Conservation (phyloP, 2,329 filamentous ascomycete species). For the Ustulina deusta region DNA sequence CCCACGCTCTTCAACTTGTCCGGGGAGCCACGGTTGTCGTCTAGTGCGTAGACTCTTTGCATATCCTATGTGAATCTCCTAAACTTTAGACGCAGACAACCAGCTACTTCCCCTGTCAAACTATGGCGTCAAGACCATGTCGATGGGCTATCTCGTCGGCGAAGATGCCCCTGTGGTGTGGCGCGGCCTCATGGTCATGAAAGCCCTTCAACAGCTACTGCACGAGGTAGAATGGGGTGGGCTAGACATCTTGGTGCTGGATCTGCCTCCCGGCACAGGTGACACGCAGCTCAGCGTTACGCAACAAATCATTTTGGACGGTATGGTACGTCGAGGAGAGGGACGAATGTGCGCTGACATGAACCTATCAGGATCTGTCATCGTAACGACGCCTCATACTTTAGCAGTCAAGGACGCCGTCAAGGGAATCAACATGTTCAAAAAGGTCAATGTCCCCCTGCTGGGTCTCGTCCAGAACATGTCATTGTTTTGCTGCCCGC, state of each 20-base stretch:
- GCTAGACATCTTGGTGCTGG: constrained; percentile 88
- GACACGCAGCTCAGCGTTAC: constrained; percentile 98
- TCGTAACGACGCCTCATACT: constrained; percentile 94
- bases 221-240: constrained; percentile 96
- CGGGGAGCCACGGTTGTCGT: constrained; percentile 80
- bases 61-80: neutral
- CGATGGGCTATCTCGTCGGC: constrained; percentile 92
- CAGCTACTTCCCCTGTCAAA: constrained; percentile 89
- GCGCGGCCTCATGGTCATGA: constrained; percentile 98
- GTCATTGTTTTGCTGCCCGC: constrained; percentile 84
- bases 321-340: constrained; percentile 53
- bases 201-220: constrained; percentile 92
- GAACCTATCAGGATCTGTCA: constrained; percentile 71
- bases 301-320: constrained; percentile 90
- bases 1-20: constrained; percentile 88
- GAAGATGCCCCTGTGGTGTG: constrained; percentile 88
- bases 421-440: constrained; percentile 93
- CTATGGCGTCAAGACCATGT: constrained; percentile 98
- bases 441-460: constrained; percentile 82
- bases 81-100: constrained; percentile 66
- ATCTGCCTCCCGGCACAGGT: constrained; percentile 93
- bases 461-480: constrained; percentile 94
- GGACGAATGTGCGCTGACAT: constrained; percentile 29
- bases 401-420: constrained; percentile 92
- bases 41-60: constrained; percentile 64